Percentiles rank a stretch among this genome's conserved stretches.
phyloP scores from a whole-genome alignment of 1,284 basidiomycete genomes.

The Austroboletus novae-zelandiae region DNA sequence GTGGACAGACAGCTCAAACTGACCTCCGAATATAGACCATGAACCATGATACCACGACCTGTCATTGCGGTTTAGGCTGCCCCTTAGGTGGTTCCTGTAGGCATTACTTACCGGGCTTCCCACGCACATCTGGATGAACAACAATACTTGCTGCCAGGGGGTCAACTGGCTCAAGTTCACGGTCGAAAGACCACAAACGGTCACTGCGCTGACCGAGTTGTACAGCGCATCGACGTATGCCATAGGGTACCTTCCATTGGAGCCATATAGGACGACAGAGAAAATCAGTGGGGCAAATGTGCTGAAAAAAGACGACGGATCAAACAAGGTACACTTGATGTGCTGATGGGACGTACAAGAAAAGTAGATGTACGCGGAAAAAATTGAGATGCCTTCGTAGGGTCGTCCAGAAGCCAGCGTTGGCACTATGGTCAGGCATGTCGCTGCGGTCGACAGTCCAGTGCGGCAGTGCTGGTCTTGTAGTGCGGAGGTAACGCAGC shows the following conservation, averaged over 20 bases:
- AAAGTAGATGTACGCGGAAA: conserved; percentile 58
- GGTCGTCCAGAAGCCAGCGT: conserved; percentile 27
- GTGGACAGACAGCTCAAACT: conserved; percentile 17
- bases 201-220: conserved; percentile 74
- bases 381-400: conserved; percentile 61
- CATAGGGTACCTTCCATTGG: conserved; percentile 63
- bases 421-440: conserved; percentile 15
- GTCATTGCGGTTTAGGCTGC: not conserved
- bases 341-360: conserved; percentile 43
- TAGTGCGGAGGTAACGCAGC: not conserved
- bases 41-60: conserved; percentile 71
- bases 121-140: conserved; percentile 71
- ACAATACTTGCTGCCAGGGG: conserved; percentile 70
- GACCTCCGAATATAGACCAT: conserved; percentile 69
- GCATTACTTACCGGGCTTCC: conserved; percentile 62
- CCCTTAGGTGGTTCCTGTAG: not conserved
- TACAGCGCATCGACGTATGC: conserved; percentile 76
- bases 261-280: conserved; percentile 73
- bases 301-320: conserved; percentile 40
- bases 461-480: not conserved
- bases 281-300: conserved; percentile 72
- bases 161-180: conserved; percentile 75
- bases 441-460: not conserved
- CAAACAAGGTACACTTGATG: conserved; percentile 15
- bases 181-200: conserved; percentile 75